Conservation (phyloP, 140 eudicot genomes). For the Oenanthe javanica region DNA sequence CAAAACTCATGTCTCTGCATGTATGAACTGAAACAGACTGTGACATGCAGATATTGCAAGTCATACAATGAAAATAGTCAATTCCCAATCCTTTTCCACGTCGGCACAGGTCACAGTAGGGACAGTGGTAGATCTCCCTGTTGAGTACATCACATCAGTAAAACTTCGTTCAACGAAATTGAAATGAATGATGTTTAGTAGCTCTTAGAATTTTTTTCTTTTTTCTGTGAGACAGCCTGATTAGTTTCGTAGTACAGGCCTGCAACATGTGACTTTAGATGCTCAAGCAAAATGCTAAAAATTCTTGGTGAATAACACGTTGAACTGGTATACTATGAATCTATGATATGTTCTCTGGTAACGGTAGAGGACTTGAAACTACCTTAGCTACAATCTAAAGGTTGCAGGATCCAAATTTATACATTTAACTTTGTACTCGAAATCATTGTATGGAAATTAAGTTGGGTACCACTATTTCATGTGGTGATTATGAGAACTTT, state of each 20-base stretch:
- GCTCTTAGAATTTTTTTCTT: not conserved
- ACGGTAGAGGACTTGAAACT: not conserved
- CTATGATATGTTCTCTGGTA: too few relatives aligned
- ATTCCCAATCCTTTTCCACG: conserved; percentile 87
- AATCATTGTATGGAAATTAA: not conserved
- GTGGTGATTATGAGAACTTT: too few relatives aligned
- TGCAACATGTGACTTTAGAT: not conserved
- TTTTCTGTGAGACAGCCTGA: not conserved
- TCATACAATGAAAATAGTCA: conserved; percentile 87
- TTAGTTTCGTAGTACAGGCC: not conserved
- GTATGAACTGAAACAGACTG: conserved; percentile 49
- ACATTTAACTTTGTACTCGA: too few relatives aligned
- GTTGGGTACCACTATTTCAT: not conserved
- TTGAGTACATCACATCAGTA: conserved; percentile 8
- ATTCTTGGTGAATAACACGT: not conserved
- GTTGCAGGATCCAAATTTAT: not conserved
- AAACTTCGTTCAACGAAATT: not conserved
- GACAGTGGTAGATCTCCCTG: conserved; percentile 97
- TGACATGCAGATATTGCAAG: conserved; percentile 84
- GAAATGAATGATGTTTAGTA: not conserved
- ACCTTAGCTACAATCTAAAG: too few relatives aligned
- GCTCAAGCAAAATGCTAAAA: not conserved
- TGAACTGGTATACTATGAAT: too few relatives aligned
- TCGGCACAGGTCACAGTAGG: conserved; percentile 84
- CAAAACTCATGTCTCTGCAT: conserved; percentile 77